Conservation (phyloP, 805 yeast species). For the Debaryomyces tyrocola region DNA sequence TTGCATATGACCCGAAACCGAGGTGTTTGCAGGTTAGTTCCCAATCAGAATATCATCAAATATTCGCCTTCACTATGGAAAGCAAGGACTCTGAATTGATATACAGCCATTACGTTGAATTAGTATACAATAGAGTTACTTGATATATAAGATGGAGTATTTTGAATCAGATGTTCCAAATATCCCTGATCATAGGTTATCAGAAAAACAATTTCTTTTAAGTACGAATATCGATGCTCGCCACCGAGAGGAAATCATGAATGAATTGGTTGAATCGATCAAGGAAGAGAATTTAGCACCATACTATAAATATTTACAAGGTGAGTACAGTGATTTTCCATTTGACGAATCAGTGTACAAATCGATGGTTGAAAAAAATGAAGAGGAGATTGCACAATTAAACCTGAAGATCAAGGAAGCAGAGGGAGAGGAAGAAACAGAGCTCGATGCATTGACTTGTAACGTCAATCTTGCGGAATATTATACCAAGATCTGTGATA, state of each 20-base stretch:
- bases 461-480: slow-evolving; percentile 84
- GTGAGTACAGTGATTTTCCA: slow-evolving; percentile 35
- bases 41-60: background rate
- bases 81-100: background rate
- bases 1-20: too few relatives aligned
- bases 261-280: slow-evolving; percentile 54
- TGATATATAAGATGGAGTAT: slow-evolving; percentile 26
- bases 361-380: slow-evolving; percentile 52
- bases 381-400: slow-evolving; percentile 51
- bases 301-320: slow-evolving; percentile 65
- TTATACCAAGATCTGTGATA: slow-evolving; percentile 83
- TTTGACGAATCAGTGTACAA: slow-evolving; percentile 65
- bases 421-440: slow-evolving; percentile 79
- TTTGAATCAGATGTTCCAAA: slow-evolving; percentile 51
- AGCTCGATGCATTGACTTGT: slow-evolving; percentile 72
- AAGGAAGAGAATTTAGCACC: slow-evolving; percentile 72
- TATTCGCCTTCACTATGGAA: background rate
- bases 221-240: slow-evolving; percentile 31
- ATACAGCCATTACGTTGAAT: too few relatives aligned
- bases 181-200: slow-evolving; percentile 79
- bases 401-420: slow-evolving; percentile 54
- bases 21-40: background rate
- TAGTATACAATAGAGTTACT: background rate
- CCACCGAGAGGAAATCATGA: slow-evolving; percentile 42
- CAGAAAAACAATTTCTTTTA: slow-evolving; percentile 76